These are phyloP conservation scores for Artemisia annua DNA, from an alignment of 129 eudicot genomes.

Conservation along the genomic window DNA sequence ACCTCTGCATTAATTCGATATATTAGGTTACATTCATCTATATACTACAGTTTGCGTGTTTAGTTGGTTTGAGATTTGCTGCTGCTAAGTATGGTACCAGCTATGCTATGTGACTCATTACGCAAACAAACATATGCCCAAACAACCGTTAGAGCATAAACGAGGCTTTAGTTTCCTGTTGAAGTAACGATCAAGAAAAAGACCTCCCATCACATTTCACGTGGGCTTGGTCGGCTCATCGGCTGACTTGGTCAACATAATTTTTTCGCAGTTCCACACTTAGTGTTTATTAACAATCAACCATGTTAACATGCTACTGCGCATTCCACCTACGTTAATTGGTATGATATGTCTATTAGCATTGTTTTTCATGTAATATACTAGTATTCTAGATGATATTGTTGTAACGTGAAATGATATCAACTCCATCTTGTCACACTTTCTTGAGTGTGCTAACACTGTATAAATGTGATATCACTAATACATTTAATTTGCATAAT, in stretches of 20 bases:
- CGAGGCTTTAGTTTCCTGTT: neutral
- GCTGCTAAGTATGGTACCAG: neutral
- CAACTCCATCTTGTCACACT: neutral
- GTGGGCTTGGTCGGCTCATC: neutral
- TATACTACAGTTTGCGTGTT: neutral
- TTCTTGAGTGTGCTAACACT: slow-evolving; percentile 10
- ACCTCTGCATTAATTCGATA: neutral
- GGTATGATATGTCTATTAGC: no score
- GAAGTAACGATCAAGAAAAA: neutral
- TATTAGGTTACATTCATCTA: slow-evolving; percentile 10
- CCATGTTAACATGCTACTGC: no score
- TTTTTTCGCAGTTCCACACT: neutral
- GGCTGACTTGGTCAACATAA: neutral
- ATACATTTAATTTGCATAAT: slow-evolving; percentile 16
- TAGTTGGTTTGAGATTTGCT: neutral
- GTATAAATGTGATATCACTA: slow-evolving; percentile 4
- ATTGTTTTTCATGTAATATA: no score
- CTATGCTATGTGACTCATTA: slow-evolving; percentile 16
- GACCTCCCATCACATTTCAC: no score
- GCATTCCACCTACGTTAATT: no score
- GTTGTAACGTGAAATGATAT: neutral
- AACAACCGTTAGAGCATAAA: neutral
- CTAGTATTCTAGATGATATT: no score
- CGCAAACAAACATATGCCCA: neutral
- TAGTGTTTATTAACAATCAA: no score